Base-by-base conservation (phyloP, 495 filamentous ascomycete species). In the Penicillium lagena region DNA sequence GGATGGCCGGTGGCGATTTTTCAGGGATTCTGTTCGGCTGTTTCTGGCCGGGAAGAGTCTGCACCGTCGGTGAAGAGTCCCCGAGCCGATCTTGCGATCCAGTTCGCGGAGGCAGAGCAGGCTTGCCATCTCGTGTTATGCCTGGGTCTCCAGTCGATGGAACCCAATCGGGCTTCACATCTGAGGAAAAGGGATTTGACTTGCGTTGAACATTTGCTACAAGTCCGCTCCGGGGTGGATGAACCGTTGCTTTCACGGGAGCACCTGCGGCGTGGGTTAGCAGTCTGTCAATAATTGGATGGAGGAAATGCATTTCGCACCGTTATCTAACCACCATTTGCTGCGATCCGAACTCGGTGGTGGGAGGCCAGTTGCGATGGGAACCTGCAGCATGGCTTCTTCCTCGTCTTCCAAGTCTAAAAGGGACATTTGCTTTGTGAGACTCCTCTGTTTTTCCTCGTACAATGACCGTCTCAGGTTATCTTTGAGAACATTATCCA, bases 311-410 rank as follows among this genome's bases (percentile, higher is more conserved):
- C 39, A 29, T 9, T 2, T 44, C 59, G 42, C 67, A 77, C 81
- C 80, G 61, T 89, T 87, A 40, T 95, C 86, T 27, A 97, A 70
- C 93, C 93, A 98, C 93, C 93, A 98, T 66, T 88, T 95, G 46
- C 82, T 77, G 30, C 78, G 75, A 56, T 96, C 90, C 4, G 90
- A 95, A 59, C 90, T 96, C 12, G 94, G 85, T 34, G 90, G 82
- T 12, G 94, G 93, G 12, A 96, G 68, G 11, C 83, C 88, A 2
- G 85, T 82, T 49, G 89, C 81, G 44, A 93, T 83, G 3, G 86
- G 72, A 35, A 86, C 81, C 56, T 86, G 86, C 2, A 82, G 79
- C 17, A 85, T 75, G 9, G 84, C 64, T 47, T 90, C 85, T 48
- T 90, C 86, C 22, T 22, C 22, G 47, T 90, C 83, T 31, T 89